These are phyloP conservation scores for Magnusiomyces ingens DNA, from an alignment of 1,139 yeast genomes.

Conservation along the genomic window DNA sequence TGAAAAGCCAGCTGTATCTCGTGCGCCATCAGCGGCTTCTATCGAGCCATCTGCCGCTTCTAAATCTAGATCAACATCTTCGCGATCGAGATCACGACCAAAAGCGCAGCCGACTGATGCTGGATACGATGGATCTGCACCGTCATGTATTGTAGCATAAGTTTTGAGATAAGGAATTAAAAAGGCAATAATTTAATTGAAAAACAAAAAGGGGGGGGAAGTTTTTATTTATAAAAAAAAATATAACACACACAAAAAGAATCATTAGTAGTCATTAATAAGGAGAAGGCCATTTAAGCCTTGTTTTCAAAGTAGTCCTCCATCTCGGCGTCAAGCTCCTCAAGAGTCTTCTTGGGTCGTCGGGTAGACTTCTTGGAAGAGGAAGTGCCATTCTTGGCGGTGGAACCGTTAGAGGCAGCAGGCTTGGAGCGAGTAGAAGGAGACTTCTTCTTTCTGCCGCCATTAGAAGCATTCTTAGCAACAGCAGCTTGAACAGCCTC, in stretches of 20 bases:
- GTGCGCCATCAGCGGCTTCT: too few relatives aligned
- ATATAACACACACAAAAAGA: background rate
- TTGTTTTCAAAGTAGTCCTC: slow-evolving; percentile 57
- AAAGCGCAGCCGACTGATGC: too few relatives aligned
- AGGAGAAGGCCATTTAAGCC: slow-evolving; percentile 6
- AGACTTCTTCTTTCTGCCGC: slow-evolving; percentile 13
- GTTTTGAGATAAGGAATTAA: background rate
- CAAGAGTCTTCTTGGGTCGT: slow-evolving; percentile 69
- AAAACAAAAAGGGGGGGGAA: background rate
- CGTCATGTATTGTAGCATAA: background rate
- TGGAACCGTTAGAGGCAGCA: slow-evolving; percentile 12
- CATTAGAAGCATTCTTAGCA: slow-evolving; percentile 22
- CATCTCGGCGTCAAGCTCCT: slow-evolving; percentile 93
- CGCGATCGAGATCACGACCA: too few relatives aligned
- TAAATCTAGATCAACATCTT: too few relatives aligned
- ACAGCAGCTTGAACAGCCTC: slow-evolving; percentile 23
- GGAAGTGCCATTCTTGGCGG: slow-evolving; percentile 25
- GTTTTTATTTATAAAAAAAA: background rate
- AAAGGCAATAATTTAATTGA: background rate
- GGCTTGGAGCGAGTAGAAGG: slow-evolving; percentile 20
- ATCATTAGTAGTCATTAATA: too few relatives aligned
- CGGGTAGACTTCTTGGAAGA: slow-evolving; percentile 32
- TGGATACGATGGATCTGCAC: too few relatives aligned
- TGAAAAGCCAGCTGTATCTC: too few relatives aligned
- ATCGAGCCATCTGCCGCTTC: too few relatives aligned